These are phyloP conservation scores for Ophiostoma novo-ulmi DNA, from an alignment of 2,329 filamentous ascomycete genomes.

Conservation along the genomic window DNA sequence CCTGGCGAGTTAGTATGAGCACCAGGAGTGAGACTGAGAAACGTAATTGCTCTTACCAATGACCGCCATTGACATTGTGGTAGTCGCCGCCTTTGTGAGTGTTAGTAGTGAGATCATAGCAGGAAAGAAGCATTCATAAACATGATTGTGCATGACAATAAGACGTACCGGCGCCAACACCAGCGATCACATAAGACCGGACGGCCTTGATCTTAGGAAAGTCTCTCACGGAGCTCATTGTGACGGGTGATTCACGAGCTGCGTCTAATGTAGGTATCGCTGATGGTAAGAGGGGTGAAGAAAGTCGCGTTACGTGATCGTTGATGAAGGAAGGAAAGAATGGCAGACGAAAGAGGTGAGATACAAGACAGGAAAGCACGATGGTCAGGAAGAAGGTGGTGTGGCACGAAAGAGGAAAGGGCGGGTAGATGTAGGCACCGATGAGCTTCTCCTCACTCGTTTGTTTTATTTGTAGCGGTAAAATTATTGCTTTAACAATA, in stretches of 20 bases:
- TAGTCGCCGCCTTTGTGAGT: slow-evolving; percentile 66
- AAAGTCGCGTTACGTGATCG: neutral
- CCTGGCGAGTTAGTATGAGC: slow-evolving; percentile 49
- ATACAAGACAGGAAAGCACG: neutral
- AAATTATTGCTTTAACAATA: neutral
- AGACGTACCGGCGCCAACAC: slow-evolving; percentile 50
- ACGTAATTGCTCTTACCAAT: slow-evolving; percentile 50
- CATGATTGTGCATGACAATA: too few relatives aligned
- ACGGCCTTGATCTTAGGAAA: slow-evolving; percentile 75
- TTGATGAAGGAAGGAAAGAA: neutral
- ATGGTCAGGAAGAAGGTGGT: slow-evolving; percentile 10
- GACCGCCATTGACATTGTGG: slow-evolving; percentile 78
- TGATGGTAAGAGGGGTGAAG: neutral
- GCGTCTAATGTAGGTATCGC: neutral
- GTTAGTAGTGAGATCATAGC: slow-evolving; percentile 8
- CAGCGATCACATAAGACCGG: slow-evolving; percentile 66
- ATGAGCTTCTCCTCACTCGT: neutral
- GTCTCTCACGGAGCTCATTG: slow-evolving; percentile 47
- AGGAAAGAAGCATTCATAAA: neutral
- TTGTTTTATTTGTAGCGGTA: neutral
- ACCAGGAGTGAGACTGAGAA: neutral
- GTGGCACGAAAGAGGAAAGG: slow-evolving; percentile 15
- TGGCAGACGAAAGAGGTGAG: slow-evolving; percentile 16
- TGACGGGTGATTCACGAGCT: neutral
- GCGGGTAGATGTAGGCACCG: slow-evolving; percentile 19